phyloP scores from a whole-genome alignment of 768 basidiomycete species.

The Leccinum truebloodii region DNA sequence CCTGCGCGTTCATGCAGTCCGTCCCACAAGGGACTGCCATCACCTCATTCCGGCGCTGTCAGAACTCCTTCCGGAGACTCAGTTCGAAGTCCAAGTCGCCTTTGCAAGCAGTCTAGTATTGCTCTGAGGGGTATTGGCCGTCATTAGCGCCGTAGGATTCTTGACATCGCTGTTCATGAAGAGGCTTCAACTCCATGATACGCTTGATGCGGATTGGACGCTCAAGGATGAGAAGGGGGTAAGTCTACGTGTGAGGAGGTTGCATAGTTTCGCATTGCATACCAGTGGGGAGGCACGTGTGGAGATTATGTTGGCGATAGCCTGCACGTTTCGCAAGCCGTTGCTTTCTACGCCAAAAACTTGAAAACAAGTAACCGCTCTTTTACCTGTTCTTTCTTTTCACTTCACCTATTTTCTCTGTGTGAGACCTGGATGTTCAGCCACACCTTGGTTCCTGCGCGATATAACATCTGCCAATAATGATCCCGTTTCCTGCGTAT shows the following conservation, averaged over 20 bases:
- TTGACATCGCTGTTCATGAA: conserved; percentile 11
- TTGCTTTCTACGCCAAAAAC: no score
- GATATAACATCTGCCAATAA: no score
- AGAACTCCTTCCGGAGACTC: conserved; percentile 35
- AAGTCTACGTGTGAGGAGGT: background rate
- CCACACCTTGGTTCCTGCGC: no score
- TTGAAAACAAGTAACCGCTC: no score
- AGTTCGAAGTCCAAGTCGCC: conserved; percentile 38
- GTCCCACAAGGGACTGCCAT: conserved; percentile 43
- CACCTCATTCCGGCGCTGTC: conserved; percentile 44
- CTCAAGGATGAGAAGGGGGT: background rate
- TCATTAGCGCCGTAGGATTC: conserved; percentile 24
- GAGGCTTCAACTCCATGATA: conserved; percentile 2
- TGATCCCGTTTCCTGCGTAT: no score
- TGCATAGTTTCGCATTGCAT: background rate
- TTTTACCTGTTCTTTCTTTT: no score
- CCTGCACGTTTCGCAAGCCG: no score
- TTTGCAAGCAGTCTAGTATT: conserved; percentile 41
- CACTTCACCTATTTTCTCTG: no score
- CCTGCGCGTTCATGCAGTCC: conserved; percentile 38
- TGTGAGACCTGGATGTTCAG: no score
- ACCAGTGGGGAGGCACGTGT: background rate
- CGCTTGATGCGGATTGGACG: conserved; percentile 8
- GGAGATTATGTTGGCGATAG: no score
- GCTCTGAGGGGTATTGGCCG: conserved; percentile 44